A percentile compares a stretch with the other conserved stretches of the same genome.
These are phyloP conservation scores for Aspergillus carlsbadensis DNA, from an alignment of 495 filamentous ascomycete genomes.

Conservation along the genomic window DNA sequence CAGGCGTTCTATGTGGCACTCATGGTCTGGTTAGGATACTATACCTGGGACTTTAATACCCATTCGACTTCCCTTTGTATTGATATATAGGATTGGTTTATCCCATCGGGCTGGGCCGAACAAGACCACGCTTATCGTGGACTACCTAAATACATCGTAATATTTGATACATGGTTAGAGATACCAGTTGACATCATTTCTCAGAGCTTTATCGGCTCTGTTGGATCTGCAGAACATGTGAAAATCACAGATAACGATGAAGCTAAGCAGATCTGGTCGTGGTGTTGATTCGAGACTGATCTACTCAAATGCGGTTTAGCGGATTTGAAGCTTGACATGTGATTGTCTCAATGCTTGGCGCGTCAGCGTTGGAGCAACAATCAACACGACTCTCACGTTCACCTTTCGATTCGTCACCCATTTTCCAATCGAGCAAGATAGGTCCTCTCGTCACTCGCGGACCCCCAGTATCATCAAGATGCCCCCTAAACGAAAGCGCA, in stretches of 20 bases:
- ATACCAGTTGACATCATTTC: constrained; percentile 10
- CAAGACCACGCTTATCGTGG: background rate
- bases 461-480: constrained; percentile 19
- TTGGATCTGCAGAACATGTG: background rate
- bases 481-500: constrained; percentile 41
- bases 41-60: background rate
- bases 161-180: background rate
- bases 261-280: background rate
- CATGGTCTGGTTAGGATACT: constrained; percentile 13
- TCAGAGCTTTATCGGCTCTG: background rate
- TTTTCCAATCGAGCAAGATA: no score
- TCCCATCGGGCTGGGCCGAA: background rate
- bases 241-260: constrained; percentile 4
- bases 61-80: constrained; percentile 3
- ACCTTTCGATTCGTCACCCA: background rate
- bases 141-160: constrained; percentile 6
- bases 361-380: constrained; percentile 6
- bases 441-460: no score
- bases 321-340: constrained; percentile 11
- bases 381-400: background rate
- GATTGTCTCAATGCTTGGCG: constrained; percentile 11
- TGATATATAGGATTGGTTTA: constrained; percentile 1
- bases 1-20: constrained; percentile 14
- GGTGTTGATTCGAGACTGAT: background rate
- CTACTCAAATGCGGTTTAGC: constrained; percentile 13